Conservation (phyloP, 805 yeast species). For the Ogataea nonfermentans region DNA sequence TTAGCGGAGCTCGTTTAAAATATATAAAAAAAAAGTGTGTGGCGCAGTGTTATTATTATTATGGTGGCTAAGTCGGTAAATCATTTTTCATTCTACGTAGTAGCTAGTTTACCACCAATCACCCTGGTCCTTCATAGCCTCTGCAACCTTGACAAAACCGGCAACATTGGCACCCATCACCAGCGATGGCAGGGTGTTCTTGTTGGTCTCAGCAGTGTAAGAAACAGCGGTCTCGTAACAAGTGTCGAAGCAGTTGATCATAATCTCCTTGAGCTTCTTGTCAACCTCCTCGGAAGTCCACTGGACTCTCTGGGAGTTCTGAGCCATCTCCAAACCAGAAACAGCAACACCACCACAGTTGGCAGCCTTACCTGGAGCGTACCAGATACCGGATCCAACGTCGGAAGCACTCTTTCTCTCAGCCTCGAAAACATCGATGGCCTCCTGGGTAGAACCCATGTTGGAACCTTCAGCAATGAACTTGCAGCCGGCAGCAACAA, state of each 20-base stretch:
- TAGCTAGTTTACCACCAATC: slow-evolving; percentile 46
- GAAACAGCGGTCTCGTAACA: slow-evolving; percentile 84
- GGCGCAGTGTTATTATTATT: no score
- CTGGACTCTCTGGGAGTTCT: slow-evolving; percentile 88
- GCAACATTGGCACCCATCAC: slow-evolving; percentile 99
- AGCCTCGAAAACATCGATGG: slow-evolving; percentile 91
- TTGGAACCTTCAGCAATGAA: slow-evolving; percentile 98
- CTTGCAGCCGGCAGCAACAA: slow-evolving; percentile 87
- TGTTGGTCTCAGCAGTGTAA: slow-evolving; percentile 68
- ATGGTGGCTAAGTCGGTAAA: slow-evolving; percentile 1
- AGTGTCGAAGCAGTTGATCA: slow-evolving; percentile 89
- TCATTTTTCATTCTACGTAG: neutral
- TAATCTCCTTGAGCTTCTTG: slow-evolving; percentile 82
- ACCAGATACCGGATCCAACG: slow-evolving; percentile 71
- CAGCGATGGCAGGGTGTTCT: slow-evolving; percentile 80
- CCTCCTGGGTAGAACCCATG: slow-evolving; percentile 99
- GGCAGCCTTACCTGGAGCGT: slow-evolving; percentile 99
- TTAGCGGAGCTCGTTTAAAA: slow-evolving; percentile 1
- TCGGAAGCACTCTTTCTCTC: slow-evolving; percentile 50
- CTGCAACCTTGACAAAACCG: slow-evolving; percentile 97
- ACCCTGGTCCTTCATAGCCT: slow-evolving; percentile 98
- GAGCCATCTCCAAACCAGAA: slow-evolving; percentile 99
- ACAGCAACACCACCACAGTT: slow-evolving; percentile 99
- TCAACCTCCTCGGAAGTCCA: slow-evolving; percentile 96
- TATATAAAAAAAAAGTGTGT: neutral